phyloP scores from a whole-genome alignment of 495 filamentous ascomycete genomes.

The Podospora pseudoanserina region DNA sequence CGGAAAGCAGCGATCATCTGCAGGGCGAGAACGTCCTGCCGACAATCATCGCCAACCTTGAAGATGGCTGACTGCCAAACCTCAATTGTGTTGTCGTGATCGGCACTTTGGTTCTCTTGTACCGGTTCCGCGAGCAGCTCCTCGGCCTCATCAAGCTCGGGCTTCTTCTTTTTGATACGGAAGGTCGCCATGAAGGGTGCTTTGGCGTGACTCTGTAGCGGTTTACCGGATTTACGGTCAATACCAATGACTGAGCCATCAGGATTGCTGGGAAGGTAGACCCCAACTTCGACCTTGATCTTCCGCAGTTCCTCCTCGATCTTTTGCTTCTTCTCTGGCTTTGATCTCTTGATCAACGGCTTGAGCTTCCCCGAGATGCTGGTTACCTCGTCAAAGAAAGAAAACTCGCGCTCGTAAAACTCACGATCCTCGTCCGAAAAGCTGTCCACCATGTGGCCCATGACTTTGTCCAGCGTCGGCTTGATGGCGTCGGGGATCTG shows the following conservation, averaged over 20 bases:
- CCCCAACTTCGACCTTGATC: slow-evolving; percentile 93
- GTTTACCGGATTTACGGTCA: slow-evolving; percentile 95
- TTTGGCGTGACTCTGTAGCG: slow-evolving; percentile 94
- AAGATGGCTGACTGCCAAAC: slow-evolving; percentile 99
- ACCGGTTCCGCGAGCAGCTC: slow-evolving; percentile 37
- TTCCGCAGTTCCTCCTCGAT: slow-evolving; percentile 97
- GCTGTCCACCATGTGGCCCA: slow-evolving; percentile 72
- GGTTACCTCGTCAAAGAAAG: slow-evolving; percentile 97
- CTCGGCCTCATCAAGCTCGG: slow-evolving; percentile 45
- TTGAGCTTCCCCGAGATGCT: slow-evolving; percentile 91
- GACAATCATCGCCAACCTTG: slow-evolving; percentile 98
- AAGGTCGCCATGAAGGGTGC: slow-evolving; percentile 99
- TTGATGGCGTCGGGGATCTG: slow-evolving; percentile 87
- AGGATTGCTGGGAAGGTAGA: slow-evolving; percentile 95
- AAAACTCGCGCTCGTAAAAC: slow-evolving; percentile 94
- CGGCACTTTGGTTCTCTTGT: slow-evolving; percentile 31
- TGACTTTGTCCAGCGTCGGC: slow-evolving; percentile 86
- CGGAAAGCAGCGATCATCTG: slow-evolving; percentile 98
- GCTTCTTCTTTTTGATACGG: slow-evolving; percentile 78
- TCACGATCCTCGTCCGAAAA: slow-evolving; percentile 72
- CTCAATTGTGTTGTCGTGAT: slow-evolving; percentile 62
- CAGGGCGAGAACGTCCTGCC: slow-evolving; percentile 92
- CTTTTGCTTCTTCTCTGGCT: slow-evolving; percentile 97
- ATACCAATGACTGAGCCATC: slow-evolving; percentile 97
- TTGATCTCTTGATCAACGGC: slow-evolving; percentile 86